These are phyloP conservation scores for Croton laevigatus DNA, from an alignment of 441 rosid species.

Conservation along the genomic window DNA sequence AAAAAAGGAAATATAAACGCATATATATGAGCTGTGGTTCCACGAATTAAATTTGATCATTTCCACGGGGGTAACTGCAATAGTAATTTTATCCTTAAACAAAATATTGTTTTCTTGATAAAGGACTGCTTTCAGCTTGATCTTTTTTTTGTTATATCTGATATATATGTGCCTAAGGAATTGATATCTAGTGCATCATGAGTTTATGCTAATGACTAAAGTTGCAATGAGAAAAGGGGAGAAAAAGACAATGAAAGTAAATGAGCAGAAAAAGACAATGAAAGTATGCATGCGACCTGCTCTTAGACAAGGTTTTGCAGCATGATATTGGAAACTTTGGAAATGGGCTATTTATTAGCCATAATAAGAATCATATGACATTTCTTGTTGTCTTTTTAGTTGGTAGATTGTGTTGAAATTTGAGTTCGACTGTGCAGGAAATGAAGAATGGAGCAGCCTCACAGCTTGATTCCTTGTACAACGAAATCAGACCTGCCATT, in stretches of 20 bases:
- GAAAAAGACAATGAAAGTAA: not conserved
- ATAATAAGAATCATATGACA: not conserved
- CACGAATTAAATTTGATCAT: not conserved
- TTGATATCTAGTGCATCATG: not conserved
- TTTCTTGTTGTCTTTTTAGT: not conserved
- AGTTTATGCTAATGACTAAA: not conserved
- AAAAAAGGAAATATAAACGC: not conserved
- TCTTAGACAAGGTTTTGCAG: not conserved
- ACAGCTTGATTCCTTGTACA: conserved; percentile 52
- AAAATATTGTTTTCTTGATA: not conserved
- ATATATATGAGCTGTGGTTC: not conserved
- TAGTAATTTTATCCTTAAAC: too few species aligned
- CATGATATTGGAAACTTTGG: not conserved
- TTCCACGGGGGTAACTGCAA: not conserved
- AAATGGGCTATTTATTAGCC: not conserved
- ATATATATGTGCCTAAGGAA: not conserved
- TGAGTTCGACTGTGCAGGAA: conserved; percentile 44
- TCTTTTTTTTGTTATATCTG: not conserved
- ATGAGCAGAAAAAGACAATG: too few species aligned
- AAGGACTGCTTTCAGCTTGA: not conserved
- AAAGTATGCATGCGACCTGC: not conserved
- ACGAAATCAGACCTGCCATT: conserved; percentile 83
- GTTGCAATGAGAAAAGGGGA: not conserved
- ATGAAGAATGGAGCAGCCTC: conserved; percentile 57
- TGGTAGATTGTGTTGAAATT: not conserved